phyloP scores from a whole-genome alignment of 352 stramenopile genomes.

The Pseudoperonospora humuli region DNA sequence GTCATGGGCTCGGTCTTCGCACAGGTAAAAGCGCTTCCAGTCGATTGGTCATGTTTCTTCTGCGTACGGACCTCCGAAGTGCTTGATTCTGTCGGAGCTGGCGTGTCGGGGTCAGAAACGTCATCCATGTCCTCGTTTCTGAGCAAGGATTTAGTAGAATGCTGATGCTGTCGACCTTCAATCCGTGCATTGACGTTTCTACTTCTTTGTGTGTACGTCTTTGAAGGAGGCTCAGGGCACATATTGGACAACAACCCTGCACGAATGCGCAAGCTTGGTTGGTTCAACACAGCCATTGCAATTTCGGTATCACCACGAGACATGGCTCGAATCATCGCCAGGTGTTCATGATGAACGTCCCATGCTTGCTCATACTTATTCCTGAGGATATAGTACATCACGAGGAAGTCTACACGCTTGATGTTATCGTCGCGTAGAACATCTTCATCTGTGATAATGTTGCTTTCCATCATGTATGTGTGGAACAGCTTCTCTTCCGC shows the following conservation, averaged over 20 bases:
- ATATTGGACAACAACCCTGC: slow-evolving; percentile 57
- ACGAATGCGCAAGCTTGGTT: slow-evolving; percentile 59
- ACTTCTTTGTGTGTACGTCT: slow-evolving; percentile 27
- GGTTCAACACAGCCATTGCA: slow-evolving; percentile 43
- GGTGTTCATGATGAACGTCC: slow-evolving; percentile 66
- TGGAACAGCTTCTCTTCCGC: slow-evolving; percentile 58
- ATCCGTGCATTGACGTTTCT: slow-evolving; percentile 25
- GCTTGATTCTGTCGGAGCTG: background rate
- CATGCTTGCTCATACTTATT: slow-evolving; percentile 68
- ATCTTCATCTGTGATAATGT: slow-evolving; percentile 35
- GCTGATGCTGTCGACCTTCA: slow-evolving; percentile 19
- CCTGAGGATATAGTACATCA: slow-evolving; percentile 80
- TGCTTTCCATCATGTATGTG: slow-evolving; percentile 66
- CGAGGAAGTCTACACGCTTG: slow-evolving; percentile 64
- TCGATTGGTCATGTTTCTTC: slow-evolving; percentile 5
- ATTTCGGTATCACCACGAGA: slow-evolving; percentile 58
- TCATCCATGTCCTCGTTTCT: slow-evolving; percentile 41
- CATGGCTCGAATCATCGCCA: slow-evolving; percentile 58
- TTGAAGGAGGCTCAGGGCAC: slow-evolving; percentile 42
- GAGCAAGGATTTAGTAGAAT: slow-evolving; percentile 10
- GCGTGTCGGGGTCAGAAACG: slow-evolving; percentile 12
- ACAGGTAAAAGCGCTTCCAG: slow-evolving; percentile 13
- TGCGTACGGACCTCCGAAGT: slow-evolving; percentile 1
- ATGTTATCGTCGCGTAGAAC: slow-evolving; percentile 61
- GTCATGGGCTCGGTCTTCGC: slow-evolving; percentile 13